A percentile compares a stretch with the other conserved stretches of the same genome.
Evolutionary conservation across 1,139 yeast species (phyloP).

Genomic region (Pichia sp.): DNA sequence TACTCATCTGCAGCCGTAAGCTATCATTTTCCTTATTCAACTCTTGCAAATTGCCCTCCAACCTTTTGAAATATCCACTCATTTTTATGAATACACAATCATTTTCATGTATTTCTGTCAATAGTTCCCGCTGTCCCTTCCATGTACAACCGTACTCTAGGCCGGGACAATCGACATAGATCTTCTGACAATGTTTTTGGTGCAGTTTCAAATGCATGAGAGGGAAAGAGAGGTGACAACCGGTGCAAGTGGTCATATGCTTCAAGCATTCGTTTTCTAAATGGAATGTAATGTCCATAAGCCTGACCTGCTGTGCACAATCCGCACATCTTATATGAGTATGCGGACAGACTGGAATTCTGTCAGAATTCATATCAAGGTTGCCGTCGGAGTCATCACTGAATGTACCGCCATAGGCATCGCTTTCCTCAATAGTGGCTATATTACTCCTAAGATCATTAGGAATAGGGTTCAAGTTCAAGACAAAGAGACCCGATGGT

Average conservation of each 20-base stretch:
- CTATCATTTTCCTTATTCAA: slow-evolving; percentile 37
- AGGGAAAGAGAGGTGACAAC: slow-evolving; percentile 33
- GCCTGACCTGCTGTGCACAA: slow-evolving; percentile 39
- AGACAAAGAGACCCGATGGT: background rate
- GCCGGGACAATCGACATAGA: slow-evolving; percentile 35
- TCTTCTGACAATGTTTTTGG: slow-evolving; percentile 33
- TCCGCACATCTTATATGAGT: slow-evolving; percentile 35
- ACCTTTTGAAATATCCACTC: slow-evolving; percentile 32
- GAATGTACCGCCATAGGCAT: slow-evolving; percentile 7
- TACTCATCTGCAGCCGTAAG: slow-evolving; percentile 40
- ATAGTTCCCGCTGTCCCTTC: slow-evolving; percentile 36
- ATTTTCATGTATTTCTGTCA: slow-evolving; percentile 31
- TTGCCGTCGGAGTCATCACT: background rate
- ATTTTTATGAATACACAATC: slow-evolving; percentile 36
- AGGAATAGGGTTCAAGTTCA: background rate
- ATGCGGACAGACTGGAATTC: slow-evolving; percentile 37
- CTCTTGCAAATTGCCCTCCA: slow-evolving; percentile 30
- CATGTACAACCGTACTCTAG: slow-evolving; percentile 38
- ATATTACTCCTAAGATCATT: background rate
- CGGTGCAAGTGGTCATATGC: slow-evolving; percentile 35
- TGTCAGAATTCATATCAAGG: background rate
- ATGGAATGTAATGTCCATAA: slow-evolving; percentile 36
- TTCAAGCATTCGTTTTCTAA: slow-evolving; percentile 39
- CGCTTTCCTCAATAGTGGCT: background rate
- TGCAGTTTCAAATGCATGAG: slow-evolving; percentile 31